Base-by-base conservation (phyloP, 345 rosid genomes). In the Eucalyptus marginata region DNA sequence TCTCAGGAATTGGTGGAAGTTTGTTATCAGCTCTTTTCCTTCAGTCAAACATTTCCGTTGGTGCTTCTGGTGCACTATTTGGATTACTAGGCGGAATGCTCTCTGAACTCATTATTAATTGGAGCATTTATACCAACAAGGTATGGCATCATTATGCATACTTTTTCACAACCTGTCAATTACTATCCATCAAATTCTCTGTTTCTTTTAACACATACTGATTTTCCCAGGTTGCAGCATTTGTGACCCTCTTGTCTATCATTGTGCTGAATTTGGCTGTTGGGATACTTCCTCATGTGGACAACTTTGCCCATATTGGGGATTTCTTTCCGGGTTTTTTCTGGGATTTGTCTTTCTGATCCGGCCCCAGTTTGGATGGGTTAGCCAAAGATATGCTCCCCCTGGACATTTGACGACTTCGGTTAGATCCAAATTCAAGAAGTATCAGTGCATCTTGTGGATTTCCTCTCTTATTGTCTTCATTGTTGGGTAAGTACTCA, bases 261-360 rank as follows among this genome's bases (percentile, higher is more conserved):
- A 94, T 95, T 54, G 93, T 92, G 64, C 89, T 97, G 81, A 98
- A 98, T 92, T 95, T 98, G 92, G 99, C 96, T 16, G 95, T 97
- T 22, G 99, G 99, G 90, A 94, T 96, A 88, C 96, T 98, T 87
- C 99, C 99, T 2, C 97, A 96, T 22, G 98, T 98, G n/a, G 99
- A 98, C 95, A 98, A 97, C 91, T 98, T 96, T 93, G 98, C 99
- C 89, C 99, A 98, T 59, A 94, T 97, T 36, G 99, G 99, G 99
- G 99, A 52, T 97, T 98, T 92, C 91, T 91, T 59, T 89, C 99
- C 0, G 99, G 99, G 31, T 98, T 98, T 90, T 91, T 98, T 71
- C 96, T 98, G 56, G 99, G 99, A 22, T 96, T 98, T 89, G 96
- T 98, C 87, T 93, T 96, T 87, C 91, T 98, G 71, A 95, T 98